Base-by-base conservation (phyloP, 441 rosid genomes). In the Euphorbia celastroides region DNA sequence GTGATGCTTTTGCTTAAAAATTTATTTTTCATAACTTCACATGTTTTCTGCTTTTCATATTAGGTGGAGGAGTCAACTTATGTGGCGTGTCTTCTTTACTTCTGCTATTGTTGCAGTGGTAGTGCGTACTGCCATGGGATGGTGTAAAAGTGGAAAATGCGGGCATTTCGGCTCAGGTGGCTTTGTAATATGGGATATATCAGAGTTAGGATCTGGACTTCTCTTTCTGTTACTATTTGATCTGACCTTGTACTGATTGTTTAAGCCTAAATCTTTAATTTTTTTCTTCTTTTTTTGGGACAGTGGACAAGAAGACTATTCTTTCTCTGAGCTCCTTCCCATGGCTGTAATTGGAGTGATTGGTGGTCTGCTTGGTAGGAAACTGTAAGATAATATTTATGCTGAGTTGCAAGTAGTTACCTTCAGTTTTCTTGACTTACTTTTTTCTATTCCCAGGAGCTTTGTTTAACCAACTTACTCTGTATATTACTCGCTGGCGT, bases 21-120 rank as follows among this genome's bases (percentile, higher is more conserved):
- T 26, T 44, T 30, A 23, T 27, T 17, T 20, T 16, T 60, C 51
- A 60, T 20, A 57, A 41, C 32, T 57, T 64, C 62, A 58, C 65
- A 36, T 67, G 10, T 48, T 72, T 66, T 76, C 30, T 63, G 25
- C 57, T 70, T 38, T 82, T 56, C 52, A 27, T 23, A 76, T 72
- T 82, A 94, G 99, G 98, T 94, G 99, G 99, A 84, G 93, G 80
- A 92, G 99, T 82, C 97, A 92, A 77, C 98, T 94, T 62, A 89
- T 94, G 97, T 92, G 98, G 99, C 93, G 98, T 74, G 98, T 92
- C 73, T 94, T 94, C 81, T 94, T 94, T 73, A 94, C 98, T 70
- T 89, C 99, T 55, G 99, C 99, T 22, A 76, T 94, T 58, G 99
- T 94, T 66, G 99, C 98, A 61, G 98, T 94, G 80, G 99, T 94